Percentiles rank a stretch among this genome's conserved stretches.
Evolutionary conservation across 495 filamentous ascomycete genomes (phyloP).

Genomic region (Aspergillus cavernicola): DNA sequence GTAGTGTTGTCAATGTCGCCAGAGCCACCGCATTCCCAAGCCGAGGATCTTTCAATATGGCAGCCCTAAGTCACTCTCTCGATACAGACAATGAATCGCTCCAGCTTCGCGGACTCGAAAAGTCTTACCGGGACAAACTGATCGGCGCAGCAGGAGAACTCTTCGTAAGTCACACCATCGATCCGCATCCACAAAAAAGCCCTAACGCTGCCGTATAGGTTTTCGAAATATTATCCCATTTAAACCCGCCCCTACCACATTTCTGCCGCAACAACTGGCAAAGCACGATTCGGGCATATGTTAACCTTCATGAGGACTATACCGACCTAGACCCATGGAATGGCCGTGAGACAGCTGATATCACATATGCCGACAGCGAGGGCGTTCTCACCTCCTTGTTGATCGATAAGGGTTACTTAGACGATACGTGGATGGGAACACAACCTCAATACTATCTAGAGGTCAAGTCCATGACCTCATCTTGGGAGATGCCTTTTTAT

Average conservation of each 20-base stretch:
- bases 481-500: slow-evolving; percentile 35
- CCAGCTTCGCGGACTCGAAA: background rate
- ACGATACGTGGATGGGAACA: slow-evolving; percentile 17
- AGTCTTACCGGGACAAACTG: slow-evolving; percentile 8
- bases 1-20: slow-evolving; percentile 25
- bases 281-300: slow-evolving; percentile 39
- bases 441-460: slow-evolving; percentile 41
- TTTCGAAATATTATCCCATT: slow-evolving; percentile 34
- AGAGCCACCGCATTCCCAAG: slow-evolving; percentile 21
- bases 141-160: slow-evolving; percentile 46
- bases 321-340: slow-evolving; percentile 30
- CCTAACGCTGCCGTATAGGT: slow-evolving; percentile 29
- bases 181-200: too few relatives aligned
- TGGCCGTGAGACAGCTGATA: slow-evolving; percentile 40
- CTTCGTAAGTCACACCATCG: slow-evolving; percentile 30
- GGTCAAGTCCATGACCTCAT: slow-evolving; percentile 44
- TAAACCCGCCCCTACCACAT: slow-evolving; percentile 18
- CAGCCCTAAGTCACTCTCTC: background rate
- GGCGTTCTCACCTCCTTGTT: slow-evolving; percentile 30
- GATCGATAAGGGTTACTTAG: slow-evolving; percentile 32
- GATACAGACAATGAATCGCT: background rate
- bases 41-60: slow-evolving; percentile 8
- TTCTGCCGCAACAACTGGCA: slow-evolving; percentile 38
- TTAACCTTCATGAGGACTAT: slow-evolving; percentile 32
- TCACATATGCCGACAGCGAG: slow-evolving; percentile 34